Evolutionary conservation across 2,329 filamentous ascomycete species (phyloP).

Genomic region (Ramularia collo-cygni): DNA sequence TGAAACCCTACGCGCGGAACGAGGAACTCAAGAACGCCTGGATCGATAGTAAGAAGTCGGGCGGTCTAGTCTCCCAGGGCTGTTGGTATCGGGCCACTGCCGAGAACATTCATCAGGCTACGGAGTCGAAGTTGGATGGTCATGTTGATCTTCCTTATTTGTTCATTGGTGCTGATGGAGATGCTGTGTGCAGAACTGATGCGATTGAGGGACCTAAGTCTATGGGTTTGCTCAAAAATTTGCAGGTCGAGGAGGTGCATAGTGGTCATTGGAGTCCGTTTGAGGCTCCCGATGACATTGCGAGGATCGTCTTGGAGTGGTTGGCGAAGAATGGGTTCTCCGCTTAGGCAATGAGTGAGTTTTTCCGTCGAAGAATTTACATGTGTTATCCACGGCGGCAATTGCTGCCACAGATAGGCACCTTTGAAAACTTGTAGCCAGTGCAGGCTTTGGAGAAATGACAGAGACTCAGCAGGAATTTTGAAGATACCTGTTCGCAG

Average conservation of each 20-base stretch:
- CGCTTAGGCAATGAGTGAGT: background rate
- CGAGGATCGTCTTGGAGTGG: slow-evolving; percentile 14
- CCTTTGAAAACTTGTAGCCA: no score
- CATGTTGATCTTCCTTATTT: slow-evolving; percentile 29
- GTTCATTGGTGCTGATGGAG: slow-evolving; percentile 28
- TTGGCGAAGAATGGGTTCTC: slow-evolving; percentile 13
- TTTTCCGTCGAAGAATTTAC: no score
- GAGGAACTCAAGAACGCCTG: slow-evolving; percentile 29
- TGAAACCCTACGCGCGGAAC: slow-evolving; percentile 32
- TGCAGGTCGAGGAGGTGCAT: slow-evolving; percentile 14
- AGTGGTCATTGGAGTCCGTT: slow-evolving; percentile 24
- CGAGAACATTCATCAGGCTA: slow-evolving; percentile 21
- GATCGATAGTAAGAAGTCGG: slow-evolving; percentile 26
- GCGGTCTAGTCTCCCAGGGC: slow-evolving; percentile 30
- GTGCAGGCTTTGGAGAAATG: no score
- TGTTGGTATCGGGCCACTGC: slow-evolving; percentile 32
- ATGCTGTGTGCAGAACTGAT: slow-evolving; percentile 21
- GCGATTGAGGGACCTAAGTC: slow-evolving; percentile 14
- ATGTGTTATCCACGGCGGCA: no score
- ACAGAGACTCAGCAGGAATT: no score
- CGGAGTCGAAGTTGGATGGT: slow-evolving; percentile 13
- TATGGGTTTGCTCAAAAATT: slow-evolving; percentile 18
- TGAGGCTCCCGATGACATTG: slow-evolving; percentile 23
- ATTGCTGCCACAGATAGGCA: no score
- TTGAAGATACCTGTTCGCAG: no score